Evolutionary conservation across 176 grass and related monocot species (phyloP).

Genomic region (Eleusine indica): DNA sequence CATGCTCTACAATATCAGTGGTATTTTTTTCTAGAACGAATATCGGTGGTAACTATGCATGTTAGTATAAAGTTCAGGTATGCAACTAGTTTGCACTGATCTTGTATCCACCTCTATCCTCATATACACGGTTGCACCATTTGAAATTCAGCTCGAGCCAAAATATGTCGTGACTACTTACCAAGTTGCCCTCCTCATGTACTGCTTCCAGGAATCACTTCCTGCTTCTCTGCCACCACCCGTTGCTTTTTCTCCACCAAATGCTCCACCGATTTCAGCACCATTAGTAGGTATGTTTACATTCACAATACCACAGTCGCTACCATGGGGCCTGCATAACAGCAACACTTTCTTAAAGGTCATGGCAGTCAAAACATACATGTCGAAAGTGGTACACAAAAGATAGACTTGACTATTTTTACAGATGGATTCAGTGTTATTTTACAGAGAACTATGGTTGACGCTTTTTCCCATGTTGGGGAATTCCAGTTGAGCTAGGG

Average conservation of each 20-base stretch:
- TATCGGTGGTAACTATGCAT: neutral
- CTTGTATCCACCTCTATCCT: neutral
- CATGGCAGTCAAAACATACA: neutral
- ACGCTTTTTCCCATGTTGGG: neutral
- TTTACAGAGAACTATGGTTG: constrained; percentile 6
- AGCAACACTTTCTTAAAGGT: neutral
- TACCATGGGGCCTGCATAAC: constrained; percentile 83
- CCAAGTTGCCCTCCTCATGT: constrained; percentile 96
- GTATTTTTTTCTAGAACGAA: too few species aligned
- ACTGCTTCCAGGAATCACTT: constrained; percentile 99
- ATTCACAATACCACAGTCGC: constrained; percentile 97
- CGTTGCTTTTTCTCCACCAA: constrained; percentile 98
- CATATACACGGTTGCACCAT: neutral
- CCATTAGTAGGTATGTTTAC: constrained; percentile 99
- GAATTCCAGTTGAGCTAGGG: neutral
- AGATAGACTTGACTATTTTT: neutral
- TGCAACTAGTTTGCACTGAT: neutral
- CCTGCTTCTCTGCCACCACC: constrained; percentile 95
- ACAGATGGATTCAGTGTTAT: constrained; percentile 15
- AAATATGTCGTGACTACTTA: constrained; percentile 46
- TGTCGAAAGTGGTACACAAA: neutral
- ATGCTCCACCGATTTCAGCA: constrained; percentile 97
- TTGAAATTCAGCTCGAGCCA: constrained; percentile 14
- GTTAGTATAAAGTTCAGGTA: neutral
- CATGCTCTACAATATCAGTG: neutral